Evolutionary conservation across 225 moss, liverwort and hornwort genomes (phyloP), one percentile per base, ranked within the genome.

Genomic region (Marchantia paleacea): DNA sequence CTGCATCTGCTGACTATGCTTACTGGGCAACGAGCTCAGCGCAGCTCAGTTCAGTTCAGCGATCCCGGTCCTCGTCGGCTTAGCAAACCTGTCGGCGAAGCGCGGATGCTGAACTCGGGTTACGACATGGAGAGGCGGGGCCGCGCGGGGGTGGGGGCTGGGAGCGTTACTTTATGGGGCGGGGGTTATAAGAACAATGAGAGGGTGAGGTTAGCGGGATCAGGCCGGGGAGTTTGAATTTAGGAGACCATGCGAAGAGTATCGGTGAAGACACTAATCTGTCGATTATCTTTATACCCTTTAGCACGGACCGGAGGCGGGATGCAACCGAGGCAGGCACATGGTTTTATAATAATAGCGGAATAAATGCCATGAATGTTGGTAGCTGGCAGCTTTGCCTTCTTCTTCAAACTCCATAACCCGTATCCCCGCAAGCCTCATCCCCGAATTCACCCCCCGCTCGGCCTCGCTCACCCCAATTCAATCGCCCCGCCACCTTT

Each of bases 361-460:
- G 47, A 70, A 47, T 70, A 49, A 70, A 70, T 70, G 69, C 48
- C 69, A 70, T 70, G 69, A 70, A 70, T 70, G 69, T 39, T 39
- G 69, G 69, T 70, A 70, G 69, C 47, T 70, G 69, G 69, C 69
- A 70, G 15, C 47, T 70, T 68, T 70, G 47, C 69, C 48, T 70
- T 70, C 13, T 70, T 70, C 69, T 70, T 70, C 69, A 70, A 48
- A 70, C 48, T 70, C 69, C 69, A 70, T 70, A 70, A 49, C 66
- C 28, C 66, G 24, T 28, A 28, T 28, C 26, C 12, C 66, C 12
- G 25, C 3, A 28, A 26, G 8, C 26, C 66, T 66, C 28, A 62
- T 62, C 62, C 22, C 39, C 39, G 39, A 15, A 19, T 15, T 60
- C 60, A 60, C 60, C 60, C 60, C 60, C 60, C 16, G 60, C 39